A percentile compares a stretch with the other conserved stretches of the same genome.
Conservation (phyloP, 2,329 filamentous ascomycete species). For the Podosphaera leucotricha region DNA sequence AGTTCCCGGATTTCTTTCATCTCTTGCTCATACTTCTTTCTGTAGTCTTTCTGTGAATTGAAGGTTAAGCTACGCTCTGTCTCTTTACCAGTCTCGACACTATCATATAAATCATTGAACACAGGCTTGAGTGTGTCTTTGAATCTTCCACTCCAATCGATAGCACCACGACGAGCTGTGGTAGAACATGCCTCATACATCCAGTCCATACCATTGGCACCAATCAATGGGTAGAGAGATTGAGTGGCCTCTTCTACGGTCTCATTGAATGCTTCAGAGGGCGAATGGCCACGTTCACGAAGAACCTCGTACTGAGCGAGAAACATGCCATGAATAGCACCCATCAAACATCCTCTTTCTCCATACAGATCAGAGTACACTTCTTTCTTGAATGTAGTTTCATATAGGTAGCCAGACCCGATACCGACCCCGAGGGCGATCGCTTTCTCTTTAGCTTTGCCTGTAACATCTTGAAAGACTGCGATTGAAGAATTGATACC, state of each 20-base stretch:
- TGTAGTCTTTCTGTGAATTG: constrained; percentile 90
- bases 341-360: constrained; percentile 99
- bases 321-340: constrained; percentile 99
- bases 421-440: constrained; percentile 90
- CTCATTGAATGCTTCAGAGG: constrained; percentile 99
- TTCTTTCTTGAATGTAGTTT: constrained; percentile 99
- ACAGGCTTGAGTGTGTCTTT: constrained; percentile 97
- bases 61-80: constrained; percentile 92
- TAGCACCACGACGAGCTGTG: constrained; percentile 90
- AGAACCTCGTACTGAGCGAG: constrained; percentile 99
- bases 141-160: constrained; percentile 95
- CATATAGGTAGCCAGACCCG: constrained; percentile 95
- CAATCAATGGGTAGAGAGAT: constrained; percentile 92
- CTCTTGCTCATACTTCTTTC: constrained; percentile 92
- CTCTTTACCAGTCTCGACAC: constrained; percentile 76
- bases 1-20: constrained; percentile 94
- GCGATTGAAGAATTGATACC: constrained; percentile 99
- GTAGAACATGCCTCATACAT: constrained; percentile 99
- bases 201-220: constrained; percentile 98
- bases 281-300: constrained; percentile 91
- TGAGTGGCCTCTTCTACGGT: constrained; percentile 99
- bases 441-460: constrained; percentile 95
- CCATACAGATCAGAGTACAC: constrained; percentile 99
- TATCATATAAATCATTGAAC: constrained; percentile 92
- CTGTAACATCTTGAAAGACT: constrained; percentile 95